These are phyloP conservation scores for Rhytidiadelphus loreus DNA, from an alignment of 225 moss, liverwort and hornwort species.

Conservation along the genomic window DNA sequence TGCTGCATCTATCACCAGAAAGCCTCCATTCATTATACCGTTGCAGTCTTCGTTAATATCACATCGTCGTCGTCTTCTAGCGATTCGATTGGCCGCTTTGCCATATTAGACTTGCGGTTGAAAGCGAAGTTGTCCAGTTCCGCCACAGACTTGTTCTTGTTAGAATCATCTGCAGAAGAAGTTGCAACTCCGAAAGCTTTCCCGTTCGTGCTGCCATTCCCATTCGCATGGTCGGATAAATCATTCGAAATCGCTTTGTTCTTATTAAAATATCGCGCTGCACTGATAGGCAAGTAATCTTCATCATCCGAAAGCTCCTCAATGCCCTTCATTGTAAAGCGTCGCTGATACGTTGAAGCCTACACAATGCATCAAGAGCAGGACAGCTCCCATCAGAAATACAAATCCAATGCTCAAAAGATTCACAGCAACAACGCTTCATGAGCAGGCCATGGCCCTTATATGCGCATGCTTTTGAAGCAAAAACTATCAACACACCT, in stretches of 20 bases:
- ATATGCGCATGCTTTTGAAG: not conserved
- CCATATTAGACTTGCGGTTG: slow-evolving; percentile 8
- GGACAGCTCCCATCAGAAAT: not conserved
- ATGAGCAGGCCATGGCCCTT: not conserved
- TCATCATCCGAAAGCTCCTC: slow-evolving; percentile 36
- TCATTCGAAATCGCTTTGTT: not conserved
- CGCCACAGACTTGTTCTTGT: not conserved
- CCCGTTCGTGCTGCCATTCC: slow-evolving; percentile 1
- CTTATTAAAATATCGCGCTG: slow-evolving; percentile 22
- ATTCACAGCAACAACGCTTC: not conserved
- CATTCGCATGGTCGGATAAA: not conserved
- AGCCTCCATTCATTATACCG: not conserved
- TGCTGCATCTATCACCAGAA: not conserved
- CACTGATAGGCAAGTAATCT: slow-evolving; percentile 6
- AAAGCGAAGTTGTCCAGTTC: slow-evolving; percentile 27
- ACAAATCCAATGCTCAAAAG: not conserved
- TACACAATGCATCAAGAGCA: not conserved
- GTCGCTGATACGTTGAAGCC: not conserved
- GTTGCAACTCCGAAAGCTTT: not conserved
- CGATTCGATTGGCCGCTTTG: slow-evolving; percentile 25
- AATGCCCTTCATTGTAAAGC: slow-evolving; percentile 5
- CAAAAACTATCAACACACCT: not conserved
- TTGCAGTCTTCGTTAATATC: not conserved
- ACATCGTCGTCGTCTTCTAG: slow-evolving; percentile 24
- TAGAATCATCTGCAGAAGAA: slow-evolving; percentile 4